These are phyloP conservation scores for Chaetomiaceae sp. DNA, from an alignment of 2,329 filamentous ascomycete species.

Conservation along the genomic window DNA sequence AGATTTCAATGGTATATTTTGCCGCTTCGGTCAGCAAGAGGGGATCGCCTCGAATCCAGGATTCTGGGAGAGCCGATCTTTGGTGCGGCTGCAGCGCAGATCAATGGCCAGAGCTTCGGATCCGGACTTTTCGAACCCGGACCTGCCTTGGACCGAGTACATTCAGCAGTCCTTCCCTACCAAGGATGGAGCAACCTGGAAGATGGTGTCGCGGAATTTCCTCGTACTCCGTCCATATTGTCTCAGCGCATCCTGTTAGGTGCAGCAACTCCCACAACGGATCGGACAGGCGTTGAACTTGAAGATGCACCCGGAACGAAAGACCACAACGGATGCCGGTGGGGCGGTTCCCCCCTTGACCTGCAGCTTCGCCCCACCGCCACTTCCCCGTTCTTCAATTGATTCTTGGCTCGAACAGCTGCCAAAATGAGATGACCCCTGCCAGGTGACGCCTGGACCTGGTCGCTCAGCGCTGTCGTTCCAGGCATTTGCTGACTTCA, in stretches of 20 bases:
- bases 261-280: no score
- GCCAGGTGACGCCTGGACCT: slow-evolving; percentile 6
- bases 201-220: not conserved
- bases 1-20: not conserved
- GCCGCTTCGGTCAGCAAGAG: not conserved
- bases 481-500: slow-evolving; percentile 23
- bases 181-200: no score
- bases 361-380: slow-evolving; percentile 5
- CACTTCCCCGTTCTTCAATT: not conserved
- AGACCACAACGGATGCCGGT: not conserved
- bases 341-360: slow-evolving; percentile 2
- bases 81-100: not conserved
- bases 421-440: no score
- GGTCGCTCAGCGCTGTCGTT: slow-evolving; percentile 3
- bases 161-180: no score
- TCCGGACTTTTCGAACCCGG: no score
- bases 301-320: no score
- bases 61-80: not conserved
- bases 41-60: not conserved
- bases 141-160: no score
- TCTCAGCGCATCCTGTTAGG: no score
- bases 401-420: slow-evolving; percentile 5
- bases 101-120: not conserved
- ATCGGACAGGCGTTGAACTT: no score
- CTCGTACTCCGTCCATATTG: no score